Conservation (phyloP, 2,329 filamentous ascomycete genomes). For the Metarhizium rileyi region DNA sequence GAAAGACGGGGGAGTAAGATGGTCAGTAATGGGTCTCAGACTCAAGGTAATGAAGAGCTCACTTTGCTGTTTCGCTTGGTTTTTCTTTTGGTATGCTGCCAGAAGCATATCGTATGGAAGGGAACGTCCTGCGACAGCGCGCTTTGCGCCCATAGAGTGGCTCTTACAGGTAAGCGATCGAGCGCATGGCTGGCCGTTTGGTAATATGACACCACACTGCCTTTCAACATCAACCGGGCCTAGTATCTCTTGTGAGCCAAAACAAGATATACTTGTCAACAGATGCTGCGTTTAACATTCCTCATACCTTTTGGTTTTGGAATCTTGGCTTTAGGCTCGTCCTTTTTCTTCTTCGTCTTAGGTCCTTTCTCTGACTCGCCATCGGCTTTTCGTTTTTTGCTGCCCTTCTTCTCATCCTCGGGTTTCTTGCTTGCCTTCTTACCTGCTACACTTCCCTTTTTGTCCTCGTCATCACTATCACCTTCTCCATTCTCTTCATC, state of each 20-base stretch:
- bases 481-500: conserved; percentile 39
- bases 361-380: conserved; percentile 70
- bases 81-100: conserved; percentile 89
- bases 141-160: conserved; percentile 89
- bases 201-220: conserved; percentile 80
- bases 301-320: conserved; percentile 70
- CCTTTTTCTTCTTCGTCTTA: conserved; percentile 91
- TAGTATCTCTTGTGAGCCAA: conserved; percentile 15
- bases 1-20: conserved; percentile 12
- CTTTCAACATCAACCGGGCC: conserved; percentile 87
- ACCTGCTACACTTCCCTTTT: conserved; percentile 28
- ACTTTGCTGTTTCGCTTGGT: conserved; percentile 97
- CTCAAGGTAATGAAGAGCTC: conserved; percentile 26
- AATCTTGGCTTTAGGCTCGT: conserved; percentile 74
- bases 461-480: conserved; percentile 36
- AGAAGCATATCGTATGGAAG: conserved; percentile 89
- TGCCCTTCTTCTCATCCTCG: conserved; percentile 50
- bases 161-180: conserved; percentile 88
- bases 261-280: neutral
- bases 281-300: neutral
- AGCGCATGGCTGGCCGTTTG: conserved; percentile 80
- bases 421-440: conserved; percentile 65
- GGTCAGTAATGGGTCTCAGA: neutral
- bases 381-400: conserved; percentile 72
- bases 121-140: conserved; percentile 76